A percentile compares a stretch with the other conserved stretches of the same genome.
phyloP scores from a whole-genome alignment of 257 asterid species.

The Solanum sparsipilum region DNA sequence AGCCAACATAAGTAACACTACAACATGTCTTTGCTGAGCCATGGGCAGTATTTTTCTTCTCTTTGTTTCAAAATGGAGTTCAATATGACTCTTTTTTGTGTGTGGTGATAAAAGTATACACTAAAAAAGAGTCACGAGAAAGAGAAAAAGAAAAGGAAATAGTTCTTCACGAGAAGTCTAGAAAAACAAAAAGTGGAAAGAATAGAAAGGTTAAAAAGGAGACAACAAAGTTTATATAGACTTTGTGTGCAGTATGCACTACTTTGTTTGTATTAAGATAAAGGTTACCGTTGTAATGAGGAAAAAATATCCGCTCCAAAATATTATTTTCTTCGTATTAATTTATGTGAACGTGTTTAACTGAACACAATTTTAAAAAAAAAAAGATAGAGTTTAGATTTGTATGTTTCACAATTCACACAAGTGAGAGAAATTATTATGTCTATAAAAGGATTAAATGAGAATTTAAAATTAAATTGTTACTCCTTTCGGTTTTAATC shows the following conservation, averaged over 20 bases:
- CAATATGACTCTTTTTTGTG: background rate
- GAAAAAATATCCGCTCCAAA: background rate
- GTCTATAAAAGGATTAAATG: background rate
- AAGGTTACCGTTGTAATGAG: background rate
- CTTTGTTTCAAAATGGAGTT: background rate
- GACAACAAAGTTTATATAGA: background rate
- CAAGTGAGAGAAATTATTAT: background rate
- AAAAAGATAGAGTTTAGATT: too few species aligned
- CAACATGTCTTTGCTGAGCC: background rate
- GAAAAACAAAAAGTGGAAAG: background rate
- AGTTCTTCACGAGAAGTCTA: background rate
- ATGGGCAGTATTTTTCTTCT: background rate
- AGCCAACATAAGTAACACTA: slow-evolving; percentile 4
- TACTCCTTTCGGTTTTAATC: rapidly evolving
- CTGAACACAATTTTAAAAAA: background rate
- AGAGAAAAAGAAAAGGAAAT: background rate
- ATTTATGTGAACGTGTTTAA: background rate
- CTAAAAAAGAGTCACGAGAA: background rate
- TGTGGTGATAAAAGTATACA: background rate
- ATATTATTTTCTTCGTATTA: background rate
- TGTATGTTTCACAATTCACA: background rate
- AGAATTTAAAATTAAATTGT: background rate
- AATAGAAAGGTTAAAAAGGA: background rate
- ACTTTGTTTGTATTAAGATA: background rate
- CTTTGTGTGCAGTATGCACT: background rate